Conservation (phyloP, 2,329 filamentous ascomycete genomes). For the Fulvia fulva region DNA sequence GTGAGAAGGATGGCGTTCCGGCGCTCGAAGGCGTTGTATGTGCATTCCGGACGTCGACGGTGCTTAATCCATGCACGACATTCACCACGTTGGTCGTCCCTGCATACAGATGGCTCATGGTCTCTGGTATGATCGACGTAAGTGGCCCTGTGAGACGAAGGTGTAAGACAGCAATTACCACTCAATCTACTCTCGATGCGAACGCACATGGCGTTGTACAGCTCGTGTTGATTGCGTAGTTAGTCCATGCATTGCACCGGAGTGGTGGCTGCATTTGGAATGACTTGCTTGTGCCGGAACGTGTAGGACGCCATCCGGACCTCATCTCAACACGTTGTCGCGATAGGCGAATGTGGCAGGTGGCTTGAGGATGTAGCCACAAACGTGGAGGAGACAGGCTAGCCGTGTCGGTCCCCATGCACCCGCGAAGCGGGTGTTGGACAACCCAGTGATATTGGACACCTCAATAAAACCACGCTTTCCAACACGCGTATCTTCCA, state of each 20-base stretch:
- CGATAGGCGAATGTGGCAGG: background rate
- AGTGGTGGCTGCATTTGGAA: background rate
- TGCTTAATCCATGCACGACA: background rate
- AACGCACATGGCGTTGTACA: background rate
- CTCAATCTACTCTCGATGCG: background rate
- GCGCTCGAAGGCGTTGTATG: too few relatives aligned
- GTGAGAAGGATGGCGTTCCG: too few relatives aligned
- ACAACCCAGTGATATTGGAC: too few relatives aligned
- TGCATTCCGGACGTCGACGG: too few relatives aligned
- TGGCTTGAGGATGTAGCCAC: background rate
- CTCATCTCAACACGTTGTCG: background rate
- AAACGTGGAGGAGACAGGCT: background rate
- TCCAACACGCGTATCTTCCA: too few relatives aligned
- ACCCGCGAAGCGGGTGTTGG: too few relatives aligned
- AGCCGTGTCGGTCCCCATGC: too few relatives aligned
- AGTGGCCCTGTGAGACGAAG: background rate
- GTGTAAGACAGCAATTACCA: background rate
- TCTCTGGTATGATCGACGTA: background rate
- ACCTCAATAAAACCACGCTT: too few relatives aligned
- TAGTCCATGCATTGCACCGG: background rate
- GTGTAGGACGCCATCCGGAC: background rate
- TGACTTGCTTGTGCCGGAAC: background rate
- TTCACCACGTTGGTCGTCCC: background rate
- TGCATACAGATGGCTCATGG: background rate
- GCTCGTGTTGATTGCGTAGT: background rate